These are phyloP conservation scores for Ophiostoma fasciatum DNA, from an alignment of 2,329 filamentous ascomycete species.

Conservation along the genomic window DNA sequence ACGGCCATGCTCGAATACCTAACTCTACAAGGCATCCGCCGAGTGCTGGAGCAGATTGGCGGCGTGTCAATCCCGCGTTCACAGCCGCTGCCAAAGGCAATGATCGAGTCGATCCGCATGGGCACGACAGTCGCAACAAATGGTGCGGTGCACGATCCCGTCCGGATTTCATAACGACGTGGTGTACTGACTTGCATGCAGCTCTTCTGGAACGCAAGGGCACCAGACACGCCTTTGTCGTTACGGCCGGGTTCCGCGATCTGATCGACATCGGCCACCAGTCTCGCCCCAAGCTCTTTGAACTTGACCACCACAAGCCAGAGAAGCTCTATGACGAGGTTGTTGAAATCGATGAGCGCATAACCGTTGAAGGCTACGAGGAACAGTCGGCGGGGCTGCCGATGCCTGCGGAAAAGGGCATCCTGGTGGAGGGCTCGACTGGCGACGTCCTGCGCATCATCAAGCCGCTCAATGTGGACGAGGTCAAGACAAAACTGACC, in stretches of 20 bases:
- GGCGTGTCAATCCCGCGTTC: background rate
- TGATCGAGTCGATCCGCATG: constrained; percentile 10
- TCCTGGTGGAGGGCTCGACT: constrained; percentile 19
- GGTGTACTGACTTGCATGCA: background rate
- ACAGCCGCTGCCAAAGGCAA: background rate
- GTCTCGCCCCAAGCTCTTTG: constrained; percentile 10
- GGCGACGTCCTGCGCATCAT: constrained; percentile 19
- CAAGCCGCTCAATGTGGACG: constrained; percentile 14
- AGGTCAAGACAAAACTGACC: constrained; percentile 17
- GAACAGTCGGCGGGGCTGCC: constrained; percentile 18
- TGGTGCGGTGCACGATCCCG: background rate
- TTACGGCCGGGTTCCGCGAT: constrained; percentile 11
- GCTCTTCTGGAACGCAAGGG: constrained; percentile 11
- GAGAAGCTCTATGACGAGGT: constrained; percentile 10
- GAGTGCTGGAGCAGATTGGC: background rate
- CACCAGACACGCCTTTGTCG: constrained; percentile 7
- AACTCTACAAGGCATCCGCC: background rate
- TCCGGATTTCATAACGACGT: background rate
- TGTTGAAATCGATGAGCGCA: constrained; percentile 9
- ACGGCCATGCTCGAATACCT: no score
- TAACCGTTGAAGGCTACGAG: constrained; percentile 20
- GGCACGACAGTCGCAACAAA: constrained; percentile 4
- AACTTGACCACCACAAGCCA: constrained; percentile 7
- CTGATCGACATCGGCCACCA: constrained; percentile 10
- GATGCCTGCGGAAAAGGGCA: constrained; percentile 18